Base-by-base conservation (phyloP, 495 filamentous ascomycete genomes). In the Hypoxylon intermedium region DNA sequence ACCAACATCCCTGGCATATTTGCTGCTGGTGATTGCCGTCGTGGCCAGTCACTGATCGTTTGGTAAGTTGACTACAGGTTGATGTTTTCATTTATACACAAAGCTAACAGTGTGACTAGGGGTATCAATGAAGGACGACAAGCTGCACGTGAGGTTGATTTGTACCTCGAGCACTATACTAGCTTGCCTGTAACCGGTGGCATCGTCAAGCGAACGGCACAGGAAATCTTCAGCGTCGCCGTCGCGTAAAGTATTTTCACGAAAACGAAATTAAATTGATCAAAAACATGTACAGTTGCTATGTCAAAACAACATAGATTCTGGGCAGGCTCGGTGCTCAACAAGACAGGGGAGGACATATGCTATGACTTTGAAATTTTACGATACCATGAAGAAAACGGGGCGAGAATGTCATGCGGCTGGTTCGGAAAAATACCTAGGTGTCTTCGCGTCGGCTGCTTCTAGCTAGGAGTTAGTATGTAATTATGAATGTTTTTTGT, bases 81-180 rank as follows among this genome's bases (percentile, higher is more conserved):
- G 6, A 1, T 0, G 18, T 24, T 18, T 3, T 26, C 1, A 42
- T 21, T 13, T 50, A n/a, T 5, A 9, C 41, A 43, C 5, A 37
- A 36, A 50, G 23, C 75, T 77, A 72, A 79, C 55, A 46, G 36
- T 60, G 43, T 46, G 20, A 55, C 26, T n/a, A 91, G 89, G 91
- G 94, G 93, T 75, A 99, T 99, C 82, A 99, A 99, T 71, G 94
- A 99, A 81, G 94, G 94, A 69, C 89, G 94, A 63, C 89, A 92
- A 77, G 87, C 88, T 44, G 94, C 94, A 67, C 90, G 95, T 53
- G 93, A 99, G 74, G 91, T 98, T 45, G 94, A 99, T 71, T 72
- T 91, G 44, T 95, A 85, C 80, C 89, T 99, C 48, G 89, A 88
- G 75, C 82, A 86, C 54, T 87, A 85, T 66, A 93, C 91, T 38